A percentile compares a stretch with the other conserved stretches of the same genome.
These are phyloP conservation scores for Ramichloridium luteum DNA, from an alignment of 2,329 filamentous ascomycete genomes.

Conservation along the genomic window DNA sequence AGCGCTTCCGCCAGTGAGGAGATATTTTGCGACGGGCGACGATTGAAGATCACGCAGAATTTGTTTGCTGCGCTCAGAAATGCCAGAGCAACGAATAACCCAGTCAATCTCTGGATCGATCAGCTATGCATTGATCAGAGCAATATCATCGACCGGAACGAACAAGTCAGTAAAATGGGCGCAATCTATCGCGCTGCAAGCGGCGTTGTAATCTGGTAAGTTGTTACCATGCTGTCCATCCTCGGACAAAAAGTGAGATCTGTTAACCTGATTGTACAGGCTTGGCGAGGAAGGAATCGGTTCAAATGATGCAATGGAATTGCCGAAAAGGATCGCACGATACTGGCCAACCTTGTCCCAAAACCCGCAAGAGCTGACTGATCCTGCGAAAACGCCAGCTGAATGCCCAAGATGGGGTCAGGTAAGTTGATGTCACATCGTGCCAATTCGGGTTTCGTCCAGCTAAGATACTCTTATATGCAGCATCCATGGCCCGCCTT, in stretches of 20 bases:
- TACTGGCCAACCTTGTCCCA: conserved; percentile 11
- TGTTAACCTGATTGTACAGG: neutral
- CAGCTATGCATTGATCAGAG: conserved; percentile 13
- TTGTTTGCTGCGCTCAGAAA: conserved; percentile 11
- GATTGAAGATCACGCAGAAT: conserved; percentile 9
- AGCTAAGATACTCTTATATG: neutral
- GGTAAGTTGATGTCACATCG: conserved; percentile 1
- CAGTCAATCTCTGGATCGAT: conserved; percentile 11
- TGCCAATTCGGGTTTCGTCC: too few relatives aligned
- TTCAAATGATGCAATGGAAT: conserved; percentile 10
- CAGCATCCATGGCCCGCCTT: conserved; percentile 9
- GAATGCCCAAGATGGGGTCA: conserved; percentile 9
- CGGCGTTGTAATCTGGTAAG: conserved; percentile 11
- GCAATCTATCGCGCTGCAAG: conserved; percentile 9
- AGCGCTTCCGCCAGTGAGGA: conserved; percentile 4
- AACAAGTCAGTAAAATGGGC: conserved; percentile 12
- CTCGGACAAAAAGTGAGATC: too few relatives aligned
- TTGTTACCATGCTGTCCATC: too few relatives aligned
- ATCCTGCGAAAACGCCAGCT: conserved; percentile 7
- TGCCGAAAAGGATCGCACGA: conserved; percentile 8
- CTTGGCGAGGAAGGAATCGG: conserved; percentile 10
- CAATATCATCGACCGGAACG: conserved; percentile 10
- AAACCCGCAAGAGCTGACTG: conserved; percentile 8
- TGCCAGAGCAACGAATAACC: conserved; percentile 8
- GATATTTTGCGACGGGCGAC: conserved; percentile 10